Evolutionary conservation across 2,329 filamentous ascomycete species (phyloP), one percentile per base, ranked within the genome.

Genomic region (Diplodia intermedia): DNA sequence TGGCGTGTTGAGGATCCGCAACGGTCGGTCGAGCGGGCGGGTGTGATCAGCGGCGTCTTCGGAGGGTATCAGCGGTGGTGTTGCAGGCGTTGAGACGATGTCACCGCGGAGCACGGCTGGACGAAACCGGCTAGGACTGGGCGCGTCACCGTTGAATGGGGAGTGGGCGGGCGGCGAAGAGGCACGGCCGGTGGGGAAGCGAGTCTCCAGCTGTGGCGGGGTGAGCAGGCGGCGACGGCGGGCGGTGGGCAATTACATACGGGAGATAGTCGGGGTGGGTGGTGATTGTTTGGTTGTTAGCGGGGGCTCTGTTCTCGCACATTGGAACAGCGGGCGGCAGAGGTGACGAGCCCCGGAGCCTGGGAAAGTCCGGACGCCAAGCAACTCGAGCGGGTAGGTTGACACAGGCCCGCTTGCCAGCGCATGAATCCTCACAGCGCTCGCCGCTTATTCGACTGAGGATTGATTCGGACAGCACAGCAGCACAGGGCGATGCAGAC

Each of bases 141-240:
- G 66, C 66, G 66, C 66, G 66, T 68, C 66, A 65, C 66, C 66
- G 66, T 63, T 63, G 66, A 65, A 60, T 57, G 66, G 40, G 40
- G 53, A 33, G 65, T 50, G 52, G 65, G 53, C 53, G 65, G 60
- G 57, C 49, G 56, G 43, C 56, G 49, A 62, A 62, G 49, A 67
- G 55, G 49, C 36, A 49, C 66, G 36, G 65, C 54, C 54, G 65
- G 53, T 40, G 65, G 40, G 65, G 43, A 56, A 55, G 49, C n/a
- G 65, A 60, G 29, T 60, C 54, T 67, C 65, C 65, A 60, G 65
- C 65, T 67, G 65, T 29, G 54, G 55, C 54, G 43, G 65, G 54
- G 47, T 67, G 40, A 67, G 54, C 54, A 49, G 65, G 38, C 26
- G 53, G 65, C 53, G 55, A 55, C 12, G 43, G 43, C 54, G 65